phyloP scores from a whole-genome alignment of 2,329 filamentous ascomycete genomes.

The Exophiala alcalophila region DNA sequence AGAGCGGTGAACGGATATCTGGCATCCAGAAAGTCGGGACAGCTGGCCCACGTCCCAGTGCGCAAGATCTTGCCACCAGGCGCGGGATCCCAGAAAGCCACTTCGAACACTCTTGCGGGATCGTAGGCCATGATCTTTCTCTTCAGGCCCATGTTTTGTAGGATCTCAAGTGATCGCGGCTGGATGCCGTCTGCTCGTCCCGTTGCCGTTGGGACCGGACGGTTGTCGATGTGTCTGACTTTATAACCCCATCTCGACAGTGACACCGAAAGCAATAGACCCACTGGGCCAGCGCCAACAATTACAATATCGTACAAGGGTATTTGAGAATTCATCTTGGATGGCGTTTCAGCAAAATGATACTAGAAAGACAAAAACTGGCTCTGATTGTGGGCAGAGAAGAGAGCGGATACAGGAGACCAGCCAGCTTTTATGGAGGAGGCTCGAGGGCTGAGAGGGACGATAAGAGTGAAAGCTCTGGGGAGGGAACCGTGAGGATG shows the following conservation, averaged over 20 bases:
- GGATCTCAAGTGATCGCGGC: slow-evolving; percentile 79
- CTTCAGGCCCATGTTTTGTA: slow-evolving; percentile 88
- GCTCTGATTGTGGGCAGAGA: not conserved
- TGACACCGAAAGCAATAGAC: slow-evolving; percentile 81
- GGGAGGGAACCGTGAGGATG: not conserved
- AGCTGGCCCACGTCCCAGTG: slow-evolving; percentile 76
- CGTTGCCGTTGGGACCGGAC: slow-evolving; percentile 77
- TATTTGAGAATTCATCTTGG: slow-evolving; percentile 22
- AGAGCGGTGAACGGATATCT: slow-evolving; percentile 63
- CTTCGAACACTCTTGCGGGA: slow-evolving; percentile 78
- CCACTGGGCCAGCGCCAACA: slow-evolving; percentile 83
- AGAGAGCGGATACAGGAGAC: no score
- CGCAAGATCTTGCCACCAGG: slow-evolving; percentile 55
- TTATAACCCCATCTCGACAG: slow-evolving; percentile 90
- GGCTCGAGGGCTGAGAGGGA: no score
- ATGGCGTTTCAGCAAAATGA: not conserved
- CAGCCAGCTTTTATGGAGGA: no score
- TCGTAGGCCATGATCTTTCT: slow-evolving; percentile 81
- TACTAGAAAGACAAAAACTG: not conserved
- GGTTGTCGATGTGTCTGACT: slow-evolving; percentile 92
- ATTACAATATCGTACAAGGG: slow-evolving; percentile 63
- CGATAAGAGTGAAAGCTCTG: not conserved
- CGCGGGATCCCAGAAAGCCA: slow-evolving; percentile 63
- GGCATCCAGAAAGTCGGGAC: slow-evolving; percentile 73
- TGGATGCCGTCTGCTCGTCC: slow-evolving; percentile 91